phyloP scores from a whole-genome alignment of 108 stramenopile species.

The Fistulifera solaris region DNA sequence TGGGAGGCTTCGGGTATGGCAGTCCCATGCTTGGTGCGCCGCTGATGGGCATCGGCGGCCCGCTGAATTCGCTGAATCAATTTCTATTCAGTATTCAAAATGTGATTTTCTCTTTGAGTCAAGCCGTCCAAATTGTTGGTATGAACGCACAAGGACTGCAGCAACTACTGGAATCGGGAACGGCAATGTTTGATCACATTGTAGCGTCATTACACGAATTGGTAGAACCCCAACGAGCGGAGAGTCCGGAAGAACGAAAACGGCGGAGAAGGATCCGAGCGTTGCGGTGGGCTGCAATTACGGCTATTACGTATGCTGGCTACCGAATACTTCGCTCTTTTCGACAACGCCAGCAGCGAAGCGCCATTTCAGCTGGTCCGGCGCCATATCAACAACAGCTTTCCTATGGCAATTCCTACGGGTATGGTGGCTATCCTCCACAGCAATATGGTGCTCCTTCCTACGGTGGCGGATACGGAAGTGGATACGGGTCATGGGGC shows the following conservation, averaged over 20 bases:
- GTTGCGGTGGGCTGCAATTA: conserved; percentile 55
- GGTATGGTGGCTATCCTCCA: too few relatives aligned
- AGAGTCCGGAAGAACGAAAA: conserved; percentile 29
- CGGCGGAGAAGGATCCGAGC: conserved; percentile 50
- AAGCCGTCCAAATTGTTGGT: conserved; percentile 74
- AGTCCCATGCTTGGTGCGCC: conserved; percentile 27
- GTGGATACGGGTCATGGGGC: too few relatives aligned
- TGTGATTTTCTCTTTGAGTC: conserved; percentile 67
- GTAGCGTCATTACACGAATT: conserved; percentile 48
- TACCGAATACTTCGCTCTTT: conserved; percentile 45
- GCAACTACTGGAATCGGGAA: conserved; percentile 52
- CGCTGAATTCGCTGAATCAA: conserved; percentile 53
- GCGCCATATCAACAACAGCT: too few relatives aligned
- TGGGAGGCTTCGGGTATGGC: conserved; percentile 3
- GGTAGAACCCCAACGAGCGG: conserved; percentile 20
- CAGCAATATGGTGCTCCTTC: too few relatives aligned
- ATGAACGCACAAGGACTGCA: conserved; percentile 77
- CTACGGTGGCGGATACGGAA: too few relatives aligned
- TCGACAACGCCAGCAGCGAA: too few relatives aligned
- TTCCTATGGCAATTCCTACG: too few relatives aligned
- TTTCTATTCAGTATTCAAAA: conserved; percentile 67
- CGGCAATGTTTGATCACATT: conserved; percentile 66
- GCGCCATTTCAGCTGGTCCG: too few relatives aligned
- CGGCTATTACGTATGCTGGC: conserved; percentile 40
- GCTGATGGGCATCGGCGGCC: conserved; percentile 27